phyloP scores from a whole-genome alignment of 2,329 filamentous ascomycete genomes.

The Blumeriella jaapii region DNA sequence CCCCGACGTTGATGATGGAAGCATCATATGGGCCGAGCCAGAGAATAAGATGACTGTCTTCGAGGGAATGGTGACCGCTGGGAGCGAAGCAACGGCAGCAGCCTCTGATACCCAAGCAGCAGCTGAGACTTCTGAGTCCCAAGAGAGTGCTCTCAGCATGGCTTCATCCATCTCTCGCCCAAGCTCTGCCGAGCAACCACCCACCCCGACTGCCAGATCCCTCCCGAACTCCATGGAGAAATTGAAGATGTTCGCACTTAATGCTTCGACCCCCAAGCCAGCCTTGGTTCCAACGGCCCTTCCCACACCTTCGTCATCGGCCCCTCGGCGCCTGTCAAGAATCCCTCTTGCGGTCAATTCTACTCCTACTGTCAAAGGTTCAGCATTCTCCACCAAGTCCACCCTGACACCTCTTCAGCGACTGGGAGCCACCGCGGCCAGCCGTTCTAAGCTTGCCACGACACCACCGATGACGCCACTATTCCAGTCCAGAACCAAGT shows the following conservation, averaged over 20 bases:
- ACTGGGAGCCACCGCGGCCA: conserved; percentile 21
- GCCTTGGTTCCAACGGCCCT: conserved; percentile 3
- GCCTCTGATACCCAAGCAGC: conserved; percentile 3
- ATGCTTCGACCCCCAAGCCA: conserved; percentile 12
- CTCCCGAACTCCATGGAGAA: conserved; percentile 1
- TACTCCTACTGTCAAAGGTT: conserved; percentile 6
- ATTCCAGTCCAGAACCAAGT: conserved; percentile 4
- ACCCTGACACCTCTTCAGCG: conserved; percentile 25
- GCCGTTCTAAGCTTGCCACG: conserved; percentile 15
- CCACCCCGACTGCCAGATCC: conserved; percentile 11
- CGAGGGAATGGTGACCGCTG: conserved; percentile 8
- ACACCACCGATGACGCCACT: conserved; percentile 23
- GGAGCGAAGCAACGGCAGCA: neutral
- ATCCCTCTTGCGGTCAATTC: conserved; percentile 24
- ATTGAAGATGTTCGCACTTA: conserved; percentile 19
- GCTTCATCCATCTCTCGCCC: conserved; percentile 11
- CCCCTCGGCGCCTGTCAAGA: conserved; percentile 14
- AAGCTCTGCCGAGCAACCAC: conserved; percentile 17
- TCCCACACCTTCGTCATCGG: conserved; percentile 17
- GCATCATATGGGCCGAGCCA: conserved; percentile 6
- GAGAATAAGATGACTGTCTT: conserved; percentile 20
- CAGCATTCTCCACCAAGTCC: conserved; percentile 4
- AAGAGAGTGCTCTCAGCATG: conserved; percentile 16
- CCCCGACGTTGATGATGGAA: conserved; percentile 25
- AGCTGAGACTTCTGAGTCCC: conserved; percentile 9